Conservation (phyloP, 2,329 filamentous ascomycete genomes). For the Pseudogymnoascus sp. region DNA sequence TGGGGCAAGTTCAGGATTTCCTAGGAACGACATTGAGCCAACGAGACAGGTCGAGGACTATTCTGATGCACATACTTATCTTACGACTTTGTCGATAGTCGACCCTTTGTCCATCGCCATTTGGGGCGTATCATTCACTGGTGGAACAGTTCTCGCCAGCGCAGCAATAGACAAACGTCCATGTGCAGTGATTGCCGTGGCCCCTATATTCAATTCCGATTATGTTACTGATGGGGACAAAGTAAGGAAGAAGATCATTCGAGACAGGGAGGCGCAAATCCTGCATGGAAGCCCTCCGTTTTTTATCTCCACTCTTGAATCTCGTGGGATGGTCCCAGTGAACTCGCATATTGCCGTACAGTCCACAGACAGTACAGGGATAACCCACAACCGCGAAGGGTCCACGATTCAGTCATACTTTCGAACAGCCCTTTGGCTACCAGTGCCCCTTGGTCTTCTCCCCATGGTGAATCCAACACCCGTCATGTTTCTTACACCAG, state of each 20-base stretch:
- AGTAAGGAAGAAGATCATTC: background rate
- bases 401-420: slow-evolving; percentile 4
- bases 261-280: slow-evolving; percentile 6
- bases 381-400: background rate
- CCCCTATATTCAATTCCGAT: background rate
- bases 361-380: background rate
- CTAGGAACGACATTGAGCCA: slow-evolving; percentile 29
- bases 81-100: slow-evolving; percentile 25
- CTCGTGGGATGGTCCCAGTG: background rate
- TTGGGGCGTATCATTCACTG: slow-evolving; percentile 32
- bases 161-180: slow-evolving; percentile 34
- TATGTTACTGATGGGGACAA: background rate
- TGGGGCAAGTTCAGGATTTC: slow-evolving; percentile 28
- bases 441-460: background rate
- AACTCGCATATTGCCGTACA: background rate
- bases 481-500: slow-evolving; percentile 12
- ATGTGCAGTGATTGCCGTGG: slow-evolving; percentile 28
- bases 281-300: background rate
- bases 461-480: slow-evolving; percentile 10
- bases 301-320: background rate
- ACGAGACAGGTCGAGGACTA: slow-evolving; percentile 29
- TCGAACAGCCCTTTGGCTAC: background rate
- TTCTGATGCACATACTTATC: slow-evolving; percentile 32
- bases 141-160: slow-evolving; percentile 31
- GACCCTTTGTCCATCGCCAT: slow-evolving; percentile 29